Evolutionary conservation across 331 rosid species (phyloP).

Genomic region (Ulmus americana): DNA sequence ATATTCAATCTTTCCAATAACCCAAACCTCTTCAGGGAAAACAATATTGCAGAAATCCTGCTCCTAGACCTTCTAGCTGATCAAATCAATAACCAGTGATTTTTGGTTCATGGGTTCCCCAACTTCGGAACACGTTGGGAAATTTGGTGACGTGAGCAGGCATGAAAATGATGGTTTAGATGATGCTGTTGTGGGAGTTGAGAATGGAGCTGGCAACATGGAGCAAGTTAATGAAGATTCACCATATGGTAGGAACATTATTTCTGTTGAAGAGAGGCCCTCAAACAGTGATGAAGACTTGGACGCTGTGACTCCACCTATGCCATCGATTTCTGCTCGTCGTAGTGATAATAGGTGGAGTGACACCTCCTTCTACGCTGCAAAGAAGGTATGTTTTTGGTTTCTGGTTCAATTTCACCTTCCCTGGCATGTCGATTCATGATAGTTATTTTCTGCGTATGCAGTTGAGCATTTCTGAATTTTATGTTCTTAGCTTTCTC

Average conservation of each 20-base stretch:
- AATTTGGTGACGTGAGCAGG: conserved; percentile 28
- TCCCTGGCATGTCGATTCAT: conserved; percentile 11
- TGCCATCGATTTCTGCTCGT: conserved; percentile 47
- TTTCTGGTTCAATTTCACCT: conserved; percentile 19
- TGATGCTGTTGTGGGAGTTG: conserved; percentile 34
- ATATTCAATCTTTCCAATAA: conserved; percentile 33
- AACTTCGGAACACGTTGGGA: conserved; percentile 33
- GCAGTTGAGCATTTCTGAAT: neutral
- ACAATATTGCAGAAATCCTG: conserved; percentile 50
- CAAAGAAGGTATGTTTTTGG: conserved; percentile 63
- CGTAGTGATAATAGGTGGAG: conserved; percentile 66
- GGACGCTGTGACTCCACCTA: conserved; percentile 43
- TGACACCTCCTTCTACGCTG: conserved; percentile 70
- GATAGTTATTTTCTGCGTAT: neutral
- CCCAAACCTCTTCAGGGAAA: conserved; percentile 37
- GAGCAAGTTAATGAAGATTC: conserved; percentile 68
- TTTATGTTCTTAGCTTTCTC: neutral
- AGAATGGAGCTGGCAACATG: conserved; percentile 31
- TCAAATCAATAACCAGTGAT: conserved; percentile 63
- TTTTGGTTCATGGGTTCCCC: conserved; percentile 41
- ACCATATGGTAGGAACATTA: conserved; percentile 48
- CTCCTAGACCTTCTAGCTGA: conserved; percentile 49
- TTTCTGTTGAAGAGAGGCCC: conserved; percentile 43
- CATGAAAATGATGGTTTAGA: conserved; percentile 52
- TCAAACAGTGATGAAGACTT: conserved; percentile 49